Base-by-base conservation (phyloP, 2,329 filamentous ascomycete genomes). In the Mycosphaerella sp. region DNA sequence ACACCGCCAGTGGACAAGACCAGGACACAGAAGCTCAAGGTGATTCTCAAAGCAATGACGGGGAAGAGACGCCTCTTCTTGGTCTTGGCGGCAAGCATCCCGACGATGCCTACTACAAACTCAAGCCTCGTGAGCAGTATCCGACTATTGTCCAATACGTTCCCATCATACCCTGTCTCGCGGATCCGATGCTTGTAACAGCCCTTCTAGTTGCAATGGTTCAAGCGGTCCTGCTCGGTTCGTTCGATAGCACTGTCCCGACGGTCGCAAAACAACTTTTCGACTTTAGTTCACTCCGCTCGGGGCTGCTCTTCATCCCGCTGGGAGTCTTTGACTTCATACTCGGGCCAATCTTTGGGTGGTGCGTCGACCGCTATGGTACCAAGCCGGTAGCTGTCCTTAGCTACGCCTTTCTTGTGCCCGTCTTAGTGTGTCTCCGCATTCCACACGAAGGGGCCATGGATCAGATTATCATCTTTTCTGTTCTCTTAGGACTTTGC, bases 91-190 rank as follows among this genome's bases (percentile, higher is more conserved):
- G 54, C 28, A 48, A 54, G 41, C 41, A 48, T 25, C 50, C 52
- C 4, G 71, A 69, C 27, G 64, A 68, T 32, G 59, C 64, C 10
- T 64, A 67, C 17, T 80, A 74, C 65, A 73, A 68, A 44, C 70
- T 81, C 7, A 61, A 47, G 21, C 30, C 52, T 6, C 35, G 67
- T 0, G 59, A 68, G 17, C 64, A 73, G 13, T 69, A 72, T 36
- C 66, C 69, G 35, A 61, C 60, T 7, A 53, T 76, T 41, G 10
- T 67, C 72, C 17, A 68, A 64, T 27, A 64, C 62, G 4, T 60
- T 78, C 78, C 76, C 0, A 75, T 81, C 14, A 57, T 81, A n/a
- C 67, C 70, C 13, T 67, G 70, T 25, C 52, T 75, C 3, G 57
- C 62, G 2, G 66, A 71, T 42, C 69, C 71, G 1, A 66, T 72